phyloP scores from a whole-genome alignment of 2,329 filamentous ascomycete genomes.

The Phialophora expanda region DNA sequence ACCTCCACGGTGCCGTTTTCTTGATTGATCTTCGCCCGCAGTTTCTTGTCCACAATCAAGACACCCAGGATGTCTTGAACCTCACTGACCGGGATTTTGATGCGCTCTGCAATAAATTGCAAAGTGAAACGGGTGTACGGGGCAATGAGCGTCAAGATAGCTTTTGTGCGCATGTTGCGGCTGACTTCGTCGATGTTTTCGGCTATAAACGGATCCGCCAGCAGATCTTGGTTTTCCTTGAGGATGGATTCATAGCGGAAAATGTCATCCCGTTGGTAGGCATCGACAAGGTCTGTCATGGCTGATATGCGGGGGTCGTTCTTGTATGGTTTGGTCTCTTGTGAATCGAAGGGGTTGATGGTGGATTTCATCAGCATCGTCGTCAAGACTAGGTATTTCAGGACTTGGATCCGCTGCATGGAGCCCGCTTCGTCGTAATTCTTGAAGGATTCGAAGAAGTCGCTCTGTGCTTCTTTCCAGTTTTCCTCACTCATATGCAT shows the following conservation, averaged over 20 bases:
- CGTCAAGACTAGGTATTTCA: slow-evolving; percentile 94
- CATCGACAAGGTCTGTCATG: slow-evolving; percentile 96
- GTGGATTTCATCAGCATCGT: slow-evolving; percentile 99
- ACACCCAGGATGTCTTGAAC: slow-evolving; percentile 96
- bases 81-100: slow-evolving; percentile 83
- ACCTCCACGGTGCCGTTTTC: slow-evolving; percentile 83
- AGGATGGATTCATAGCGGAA: slow-evolving; percentile 88
- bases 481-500: slow-evolving; percentile 99
- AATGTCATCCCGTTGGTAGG: slow-evolving; percentile 94
- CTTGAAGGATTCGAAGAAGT: slow-evolving; percentile 98
- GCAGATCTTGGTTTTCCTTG: slow-evolving; percentile 82
- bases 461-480: slow-evolving; percentile 94
- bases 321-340: slow-evolving; percentile 98
- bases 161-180: slow-evolving; percentile 96
- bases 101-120: slow-evolving; percentile 82
- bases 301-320: slow-evolving; percentile 92
- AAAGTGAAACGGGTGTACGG: slow-evolving; percentile 94
- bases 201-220: slow-evolving; percentile 92
- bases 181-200: slow-evolving; percentile 99
- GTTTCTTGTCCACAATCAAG: slow-evolving; percentile 86
- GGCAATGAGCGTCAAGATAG: slow-evolving; percentile 87
- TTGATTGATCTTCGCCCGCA: slow-evolving; percentile 88
- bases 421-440: slow-evolving; percentile 99
- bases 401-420: slow-evolving; percentile 91
- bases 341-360: slow-evolving; percentile 98